phyloP scores from a whole-genome alignment of 2,329 filamentous ascomycete species.

The Fusarium ambrosium region DNA sequence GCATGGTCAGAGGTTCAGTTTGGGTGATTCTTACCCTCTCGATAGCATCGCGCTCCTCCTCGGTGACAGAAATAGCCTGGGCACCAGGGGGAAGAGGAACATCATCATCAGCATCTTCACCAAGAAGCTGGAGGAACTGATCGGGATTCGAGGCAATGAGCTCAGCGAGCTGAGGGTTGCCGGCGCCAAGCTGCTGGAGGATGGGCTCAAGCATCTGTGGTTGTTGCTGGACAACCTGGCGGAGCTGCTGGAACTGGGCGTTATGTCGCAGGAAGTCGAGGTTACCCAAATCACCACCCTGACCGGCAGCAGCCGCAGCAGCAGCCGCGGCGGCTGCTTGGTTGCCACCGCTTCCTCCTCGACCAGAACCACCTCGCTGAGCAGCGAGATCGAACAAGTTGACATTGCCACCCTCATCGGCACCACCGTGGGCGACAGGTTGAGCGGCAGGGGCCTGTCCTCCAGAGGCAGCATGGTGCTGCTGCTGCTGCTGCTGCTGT shows the following conservation, averaged over 20 bases:
- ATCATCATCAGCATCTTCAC: constrained; percentile 89
- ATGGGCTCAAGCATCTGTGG: constrained; percentile 99
- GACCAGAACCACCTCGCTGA: constrained; percentile 70
- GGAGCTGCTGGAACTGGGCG: constrained; percentile 96
- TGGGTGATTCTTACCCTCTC: constrained; percentile 77
- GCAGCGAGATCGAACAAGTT: constrained; percentile 96
- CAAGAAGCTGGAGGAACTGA: constrained; percentile 90
- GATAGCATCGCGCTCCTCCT: constrained; percentile 96
- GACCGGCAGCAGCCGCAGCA: constrained; percentile 64
- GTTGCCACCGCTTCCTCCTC: constrained; percentile 58
- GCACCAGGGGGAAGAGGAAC: constrained; percentile 88
- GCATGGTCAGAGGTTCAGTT: constrained; percentile 47
- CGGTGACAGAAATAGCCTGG: constrained; percentile 90
- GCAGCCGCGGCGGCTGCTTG: constrained; percentile 59
- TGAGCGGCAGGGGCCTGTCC: constrained; percentile 58
- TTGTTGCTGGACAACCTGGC: constrained; percentile 96
- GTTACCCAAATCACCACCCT: constrained; percentile 75
- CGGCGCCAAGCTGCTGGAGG: constrained; percentile 92
- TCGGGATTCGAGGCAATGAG: constrained; percentile 93
- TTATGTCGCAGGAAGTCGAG: constrained; percentile 96
- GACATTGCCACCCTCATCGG: constrained; percentile 74
- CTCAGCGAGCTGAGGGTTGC: constrained; percentile 94
- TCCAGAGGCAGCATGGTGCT: constrained; percentile 52
- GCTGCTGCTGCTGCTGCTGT: constrained; percentile 73
- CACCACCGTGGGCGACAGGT: constrained; percentile 58